phyloP scores from a whole-genome alignment of 140 eudicot species.

The Stevia rebaudiana region DNA sequence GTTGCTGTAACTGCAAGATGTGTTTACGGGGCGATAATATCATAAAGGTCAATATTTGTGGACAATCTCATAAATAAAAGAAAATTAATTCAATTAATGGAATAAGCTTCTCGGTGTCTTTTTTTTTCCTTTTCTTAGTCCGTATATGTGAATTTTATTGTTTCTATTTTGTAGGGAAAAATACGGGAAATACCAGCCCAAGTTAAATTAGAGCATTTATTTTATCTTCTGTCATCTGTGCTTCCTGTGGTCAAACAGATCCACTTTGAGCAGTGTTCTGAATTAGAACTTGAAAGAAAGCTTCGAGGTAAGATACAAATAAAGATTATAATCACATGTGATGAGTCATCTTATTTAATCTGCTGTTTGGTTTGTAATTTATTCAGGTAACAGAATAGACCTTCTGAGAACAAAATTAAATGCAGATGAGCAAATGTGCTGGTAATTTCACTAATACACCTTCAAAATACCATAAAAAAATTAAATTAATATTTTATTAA shows the following conservation, averaged over 20 bases:
- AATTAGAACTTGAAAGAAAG: conserved; percentile 80
- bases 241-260: conserved; percentile 78
- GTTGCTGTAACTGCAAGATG: conserved; percentile 72
- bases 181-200: conserved; percentile 74
- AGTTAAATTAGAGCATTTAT: conserved; percentile 88
- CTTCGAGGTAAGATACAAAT: conserved; percentile 52
- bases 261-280: conserved; percentile 76
- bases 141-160: neutral
- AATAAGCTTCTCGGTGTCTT: neutral
- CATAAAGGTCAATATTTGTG: conserved; percentile 54
- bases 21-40: conserved; percentile 84
- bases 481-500: neutral
- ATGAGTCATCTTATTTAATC: neutral
- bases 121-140: neutral
- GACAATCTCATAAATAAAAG: neutral
- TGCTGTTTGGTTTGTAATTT: conserved; percentile 17
- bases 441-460: conserved; percentile 38
- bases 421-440: conserved; percentile 98
- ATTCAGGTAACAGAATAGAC: conserved; percentile 67
- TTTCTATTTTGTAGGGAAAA: conserved; percentile 48
- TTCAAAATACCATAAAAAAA: neutral
- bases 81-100: neutral
- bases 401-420: conserved; percentile 74
- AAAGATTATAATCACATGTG: conserved; percentile 7
- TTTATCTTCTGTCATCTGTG: conserved; percentile 73